Percentiles rank a stretch among this genome's conserved stretches.
These are phyloP conservation scores for Phytopythium vexans DNA, from an alignment of 352 stramenopile genomes.

Conservation along the genomic window DNA sequence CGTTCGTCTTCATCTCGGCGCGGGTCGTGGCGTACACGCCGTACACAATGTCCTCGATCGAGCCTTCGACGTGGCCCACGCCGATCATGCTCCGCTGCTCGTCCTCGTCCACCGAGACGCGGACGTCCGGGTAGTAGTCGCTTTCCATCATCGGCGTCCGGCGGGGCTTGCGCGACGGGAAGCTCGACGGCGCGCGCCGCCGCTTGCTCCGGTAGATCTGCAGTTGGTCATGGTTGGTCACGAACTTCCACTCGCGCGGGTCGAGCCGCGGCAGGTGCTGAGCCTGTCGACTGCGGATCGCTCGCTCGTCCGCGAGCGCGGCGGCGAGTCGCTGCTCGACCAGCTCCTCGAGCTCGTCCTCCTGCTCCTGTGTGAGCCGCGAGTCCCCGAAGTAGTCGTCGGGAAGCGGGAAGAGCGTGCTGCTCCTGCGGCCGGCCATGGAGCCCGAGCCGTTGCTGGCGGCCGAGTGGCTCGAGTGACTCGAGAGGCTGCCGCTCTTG, in stretches of 20 bases:
- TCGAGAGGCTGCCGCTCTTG: too few relatives aligned
- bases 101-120: constrained; percentile 21
- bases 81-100: constrained; percentile 31
- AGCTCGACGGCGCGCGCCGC: constrained; percentile 8
- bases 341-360: constrained; percentile 22
- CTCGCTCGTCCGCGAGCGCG: constrained; percentile 30
- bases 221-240: constrained; percentile 28
- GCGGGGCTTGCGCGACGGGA: not conserved
- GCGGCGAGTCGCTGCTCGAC: constrained; percentile 21
- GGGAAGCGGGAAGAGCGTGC: constrained; percentile 2
- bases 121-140: not conserved
- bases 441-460: not conserved
- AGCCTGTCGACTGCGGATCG: constrained; percentile 12
- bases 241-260: constrained; percentile 38
- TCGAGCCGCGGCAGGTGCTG: constrained; percentile 28
- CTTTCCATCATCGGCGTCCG: not conserved
- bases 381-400: constrained; percentile 22
- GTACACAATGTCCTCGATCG: constrained; percentile 43
- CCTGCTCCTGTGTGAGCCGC: constrained; percentile 20
- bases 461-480: not conserved
- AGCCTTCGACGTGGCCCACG: constrained; percentile 24
- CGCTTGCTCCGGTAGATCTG: constrained; percentile 34
- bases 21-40: constrained; percentile 27
- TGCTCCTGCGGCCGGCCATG: not conserved
- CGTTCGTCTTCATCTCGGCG: constrained; percentile 32